Percentiles rank a stretch among this genome's conserved stretches.
Evolutionary conservation across 768 basidiomycete genomes (phyloP).

Genomic region (Leucogyrophana mollusca): DNA sequence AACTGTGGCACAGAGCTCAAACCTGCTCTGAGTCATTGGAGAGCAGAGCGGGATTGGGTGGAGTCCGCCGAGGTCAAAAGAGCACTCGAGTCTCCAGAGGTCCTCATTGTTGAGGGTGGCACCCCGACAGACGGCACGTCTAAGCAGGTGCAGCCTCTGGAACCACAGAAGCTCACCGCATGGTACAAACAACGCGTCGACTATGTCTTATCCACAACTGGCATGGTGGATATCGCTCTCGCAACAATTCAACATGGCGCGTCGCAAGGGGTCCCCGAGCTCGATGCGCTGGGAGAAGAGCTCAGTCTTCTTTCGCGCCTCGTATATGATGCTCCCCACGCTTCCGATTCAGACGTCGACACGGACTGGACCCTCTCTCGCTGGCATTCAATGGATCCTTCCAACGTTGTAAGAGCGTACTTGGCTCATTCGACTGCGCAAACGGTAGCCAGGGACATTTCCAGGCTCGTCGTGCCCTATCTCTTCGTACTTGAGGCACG

Average conservation of each 20-base stretch:
- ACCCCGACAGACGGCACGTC: conserved; percentile 8
- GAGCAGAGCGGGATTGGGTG: conserved; percentile 56
- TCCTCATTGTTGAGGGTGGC: conserved; percentile 8
- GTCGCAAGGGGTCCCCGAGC: conserved; percentile 68
- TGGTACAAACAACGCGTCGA: conserved; percentile 80
- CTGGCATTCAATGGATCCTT: conserved; percentile 71
- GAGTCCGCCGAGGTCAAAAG: conserved; percentile 46
- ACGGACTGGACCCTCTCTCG: conserved; percentile 75
- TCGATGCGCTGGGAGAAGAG: conserved; percentile 91
- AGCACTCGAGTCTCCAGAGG: conserved; percentile 35
- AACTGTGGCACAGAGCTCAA: conserved; percentile 42
- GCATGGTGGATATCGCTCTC: conserved; percentile 78
- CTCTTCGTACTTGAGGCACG: conserved; percentile 89
- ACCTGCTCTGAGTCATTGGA: conserved; percentile 40
- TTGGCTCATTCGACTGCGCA: conserved; percentile 67
- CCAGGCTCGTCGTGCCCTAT: conserved; percentile 84
- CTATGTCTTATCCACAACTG: conserved; percentile 58
- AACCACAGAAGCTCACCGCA: conserved; percentile 41
- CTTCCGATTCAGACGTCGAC: conserved; percentile 22
- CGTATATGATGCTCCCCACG: conserved; percentile 75
- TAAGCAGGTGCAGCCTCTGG: conserved; percentile 10
- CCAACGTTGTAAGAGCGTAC: conserved; percentile 71
- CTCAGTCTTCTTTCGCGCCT: conserved; percentile 82
- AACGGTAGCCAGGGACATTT: conserved; percentile 65
- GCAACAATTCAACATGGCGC: conserved; percentile 83